These are phyloP conservation scores for Brasenia schreberi DNA, from an alignment of 164 flowering plant genomes.

Conservation along the genomic window DNA sequence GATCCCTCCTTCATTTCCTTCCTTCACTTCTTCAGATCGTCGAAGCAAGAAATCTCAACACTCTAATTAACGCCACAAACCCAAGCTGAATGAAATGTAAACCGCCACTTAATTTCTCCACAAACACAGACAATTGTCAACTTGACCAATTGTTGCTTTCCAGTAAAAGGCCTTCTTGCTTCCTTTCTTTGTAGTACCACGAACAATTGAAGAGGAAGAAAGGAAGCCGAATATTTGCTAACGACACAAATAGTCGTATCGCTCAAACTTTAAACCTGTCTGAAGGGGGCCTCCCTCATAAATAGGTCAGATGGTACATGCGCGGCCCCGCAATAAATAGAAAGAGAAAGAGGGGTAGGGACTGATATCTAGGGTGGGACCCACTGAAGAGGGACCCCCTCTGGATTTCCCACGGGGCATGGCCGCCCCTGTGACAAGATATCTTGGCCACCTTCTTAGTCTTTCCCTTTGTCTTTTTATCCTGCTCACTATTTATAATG, in stretches of 20 bases:
- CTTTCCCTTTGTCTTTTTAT: background rate
- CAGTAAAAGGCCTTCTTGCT: too few species aligned
- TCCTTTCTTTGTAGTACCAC: too few species aligned
- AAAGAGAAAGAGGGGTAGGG: background rate
- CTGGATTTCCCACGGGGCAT: slow-evolving; percentile 13
- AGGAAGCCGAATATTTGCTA: too few species aligned
- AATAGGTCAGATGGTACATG: background rate
- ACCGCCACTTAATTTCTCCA: background rate
- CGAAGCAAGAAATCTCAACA: too few species aligned
- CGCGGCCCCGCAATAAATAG: background rate
- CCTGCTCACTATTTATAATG: too few species aligned
- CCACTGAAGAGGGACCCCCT: slow-evolving; percentile 4
- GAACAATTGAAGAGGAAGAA: too few species aligned
- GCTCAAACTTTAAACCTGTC: too few species aligned
- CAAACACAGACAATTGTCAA: background rate
- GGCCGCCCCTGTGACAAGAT: slow-evolving; percentile 6
- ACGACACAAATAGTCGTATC: too few species aligned
- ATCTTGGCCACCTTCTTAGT: slow-evolving; percentile 2
- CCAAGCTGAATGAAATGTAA: too few species aligned
- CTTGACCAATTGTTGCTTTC: background rate
- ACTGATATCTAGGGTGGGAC: slow-evolving; percentile 7
- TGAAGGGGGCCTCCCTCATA: background rate
- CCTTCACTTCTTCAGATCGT: background rate
- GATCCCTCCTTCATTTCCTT: slow-evolving; percentile 3
- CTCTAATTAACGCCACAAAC: too few species aligned